phyloP scores from a whole-genome alignment of 2,329 filamentous ascomycete species.

The Aspergillus ruber region DNA sequence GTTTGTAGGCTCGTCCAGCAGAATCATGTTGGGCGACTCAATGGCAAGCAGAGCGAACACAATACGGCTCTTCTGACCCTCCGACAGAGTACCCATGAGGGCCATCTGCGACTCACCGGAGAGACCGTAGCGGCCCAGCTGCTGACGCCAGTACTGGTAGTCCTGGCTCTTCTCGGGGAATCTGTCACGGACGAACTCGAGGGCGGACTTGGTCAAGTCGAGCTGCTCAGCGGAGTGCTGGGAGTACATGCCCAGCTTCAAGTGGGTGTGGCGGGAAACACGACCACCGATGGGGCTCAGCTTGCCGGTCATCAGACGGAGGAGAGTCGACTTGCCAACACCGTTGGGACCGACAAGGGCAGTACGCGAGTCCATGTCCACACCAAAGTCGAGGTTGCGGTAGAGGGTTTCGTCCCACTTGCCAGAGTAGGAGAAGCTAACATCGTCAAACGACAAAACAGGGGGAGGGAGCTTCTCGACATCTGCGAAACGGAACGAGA shows the following conservation, averaged over 20 bases:
- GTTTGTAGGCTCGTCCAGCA: slow-evolving; percentile 98
- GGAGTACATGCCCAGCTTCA: slow-evolving; percentile 97
- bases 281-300: slow-evolving; percentile 74
- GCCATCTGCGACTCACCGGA: slow-evolving; percentile 91
- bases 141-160: slow-evolving; percentile 99
- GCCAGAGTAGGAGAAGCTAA: slow-evolving; percentile 97
- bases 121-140: slow-evolving; percentile 90
- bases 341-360: slow-evolving; percentile 96
- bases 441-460: slow-evolving; percentile 91
- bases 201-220: slow-evolving; percentile 91
- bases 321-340: slow-evolving; percentile 96
- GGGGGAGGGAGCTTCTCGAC: slow-evolving; percentile 99
- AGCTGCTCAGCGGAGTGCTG: slow-evolving; percentile 99
- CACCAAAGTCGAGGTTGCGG: slow-evolving; percentile 93
- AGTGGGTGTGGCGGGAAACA: slow-evolving; percentile 89
- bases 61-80: slow-evolving; percentile 96
- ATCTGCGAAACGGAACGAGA: slow-evolving; percentile 96
- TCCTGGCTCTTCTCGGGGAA: slow-evolving; percentile 85
- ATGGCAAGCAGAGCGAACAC: slow-evolving; percentile 96
- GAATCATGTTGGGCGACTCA: slow-evolving; percentile 92
- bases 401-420: slow-evolving; percentile 86
- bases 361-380: slow-evolving; percentile 98
- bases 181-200: slow-evolving; percentile 97
- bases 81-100: slow-evolving; percentile 94
- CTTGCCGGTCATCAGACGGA: slow-evolving; percentile 94